These are phyloP conservation scores for Coemansia linderi DNA, from an alignment of 371 early-diverging fungal species.

Conservation along the genomic window DNA sequence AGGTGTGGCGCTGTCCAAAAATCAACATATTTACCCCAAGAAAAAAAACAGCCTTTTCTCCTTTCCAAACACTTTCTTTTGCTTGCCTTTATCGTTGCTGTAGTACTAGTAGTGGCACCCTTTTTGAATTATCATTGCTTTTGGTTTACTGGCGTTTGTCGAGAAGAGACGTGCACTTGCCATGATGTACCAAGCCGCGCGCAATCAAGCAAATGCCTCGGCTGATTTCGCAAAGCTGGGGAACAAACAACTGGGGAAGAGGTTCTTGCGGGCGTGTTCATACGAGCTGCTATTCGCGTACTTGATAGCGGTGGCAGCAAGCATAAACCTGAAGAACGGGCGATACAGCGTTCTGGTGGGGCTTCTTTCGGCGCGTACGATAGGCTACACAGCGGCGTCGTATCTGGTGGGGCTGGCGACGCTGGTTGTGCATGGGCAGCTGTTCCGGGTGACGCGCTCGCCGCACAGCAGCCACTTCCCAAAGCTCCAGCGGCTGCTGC, in stretches of 20 bases:
- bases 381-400: slow-evolving; percentile 32
- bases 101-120: neutral
- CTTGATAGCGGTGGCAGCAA: slow-evolving; percentile 31
- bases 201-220: slow-evolving; percentile 36
- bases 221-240: slow-evolving; percentile 47
- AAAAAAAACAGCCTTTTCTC: neutral
- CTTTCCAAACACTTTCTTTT: neutral
- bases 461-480: slow-evolving; percentile 45
- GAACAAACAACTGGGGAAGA: slow-evolving; percentile 31
- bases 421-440: slow-evolving; percentile 23
- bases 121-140: neutral
- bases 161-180: neutral
- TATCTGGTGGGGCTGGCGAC: slow-evolving; percentile 26
- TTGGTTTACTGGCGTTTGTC: neutral
- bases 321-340: slow-evolving; percentile 28
- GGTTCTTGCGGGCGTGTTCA: slow-evolving; percentile 44
- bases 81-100: neutral
- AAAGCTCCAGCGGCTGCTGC: slow-evolving; percentile 44
- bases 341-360: slow-evolving; percentile 20
- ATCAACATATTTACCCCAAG: neutral
- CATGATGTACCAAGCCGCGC: slow-evolving; percentile 32
- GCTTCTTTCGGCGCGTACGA: slow-evolving; percentile 31
- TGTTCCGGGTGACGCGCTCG: slow-evolving; percentile 37
- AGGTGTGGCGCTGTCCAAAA: neutral
- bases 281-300: slow-evolving; percentile 45